Percentiles rank a stretch among this genome's conserved stretches.
Evolutionary conservation across 257 asterid species (phyloP).

Genomic region (Solanum etuberosum): DNA sequence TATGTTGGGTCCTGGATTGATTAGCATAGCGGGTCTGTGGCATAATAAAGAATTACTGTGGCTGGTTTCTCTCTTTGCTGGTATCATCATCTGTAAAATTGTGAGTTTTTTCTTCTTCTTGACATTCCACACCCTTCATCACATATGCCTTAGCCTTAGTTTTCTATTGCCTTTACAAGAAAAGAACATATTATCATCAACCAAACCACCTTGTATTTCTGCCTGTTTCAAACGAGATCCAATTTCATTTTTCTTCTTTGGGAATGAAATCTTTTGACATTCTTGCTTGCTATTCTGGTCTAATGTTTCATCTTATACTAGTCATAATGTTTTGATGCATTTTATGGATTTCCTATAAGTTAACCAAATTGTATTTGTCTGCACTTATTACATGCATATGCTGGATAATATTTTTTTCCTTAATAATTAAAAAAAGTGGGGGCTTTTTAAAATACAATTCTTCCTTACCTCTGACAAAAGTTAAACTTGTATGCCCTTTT

Average conservation of each 20-base stretch:
- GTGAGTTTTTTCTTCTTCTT: conserved; percentile 29
- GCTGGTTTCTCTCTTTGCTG: conserved; percentile 46
- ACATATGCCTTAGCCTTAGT: not conserved
- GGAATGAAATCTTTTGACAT: not conserved
- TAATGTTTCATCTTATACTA: not conserved
- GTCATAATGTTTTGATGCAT: not conserved
- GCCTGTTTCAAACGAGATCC: not conserved
- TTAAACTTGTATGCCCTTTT: not conserved
- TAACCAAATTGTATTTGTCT: not conserved
- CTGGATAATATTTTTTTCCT: not conserved
- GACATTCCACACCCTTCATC: not conserved
- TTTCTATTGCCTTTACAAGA: not conserved
- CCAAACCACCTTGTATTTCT: not conserved
- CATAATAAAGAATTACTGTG: conserved; percentile 51
- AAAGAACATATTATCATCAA: not conserved
- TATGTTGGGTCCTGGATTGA: conserved; percentile 19
- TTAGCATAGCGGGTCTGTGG: conserved; percentile 25
- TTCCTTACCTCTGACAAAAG: not conserved
- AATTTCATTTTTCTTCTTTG: not conserved
- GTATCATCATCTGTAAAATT: conserved; percentile 75
- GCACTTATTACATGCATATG: not conserved
- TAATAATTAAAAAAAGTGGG: not conserved
- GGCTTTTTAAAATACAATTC: not conserved
- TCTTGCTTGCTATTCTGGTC: not conserved
- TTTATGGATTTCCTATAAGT: too few relatives aligned